These are phyloP conservation scores for Pulveroboletus sp. DNA, from an alignment of 768 basidiomycete genomes.

Conservation along the genomic window DNA sequence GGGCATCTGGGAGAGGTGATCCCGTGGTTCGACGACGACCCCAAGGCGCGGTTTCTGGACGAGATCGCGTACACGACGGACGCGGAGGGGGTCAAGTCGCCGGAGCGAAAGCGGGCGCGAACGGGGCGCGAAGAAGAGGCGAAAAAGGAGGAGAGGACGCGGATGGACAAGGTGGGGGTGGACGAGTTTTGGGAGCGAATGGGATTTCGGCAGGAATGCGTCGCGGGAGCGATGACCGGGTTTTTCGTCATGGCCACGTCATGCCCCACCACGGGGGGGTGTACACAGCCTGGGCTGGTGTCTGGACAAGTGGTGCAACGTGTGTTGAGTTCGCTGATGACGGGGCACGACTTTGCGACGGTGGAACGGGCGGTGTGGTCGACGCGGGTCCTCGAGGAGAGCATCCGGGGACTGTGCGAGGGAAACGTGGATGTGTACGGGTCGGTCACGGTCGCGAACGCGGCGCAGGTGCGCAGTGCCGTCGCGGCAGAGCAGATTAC, in stretches of 20 bases:
- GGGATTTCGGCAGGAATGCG: slow-evolving; percentile 94
- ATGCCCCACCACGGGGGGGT: too few relatives aligned
- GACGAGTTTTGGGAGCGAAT: slow-evolving; percentile 98
- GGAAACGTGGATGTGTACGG: slow-evolving; percentile 71
- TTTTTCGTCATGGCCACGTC: slow-evolving; percentile 77
- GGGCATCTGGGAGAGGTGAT: slow-evolving; percentile 66
- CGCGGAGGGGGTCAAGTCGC: slow-evolving; percentile 56
- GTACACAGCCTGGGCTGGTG: slow-evolving; percentile 47
- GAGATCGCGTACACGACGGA: slow-evolving; percentile 79
- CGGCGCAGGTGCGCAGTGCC: slow-evolving; percentile 29
- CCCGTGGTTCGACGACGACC: slow-evolving; percentile 95
- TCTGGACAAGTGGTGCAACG: slow-evolving; percentile 66
- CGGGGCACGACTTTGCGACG: slow-evolving; percentile 75
- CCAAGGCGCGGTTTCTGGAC: slow-evolving; percentile 90
- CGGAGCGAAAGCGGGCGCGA: slow-evolving; percentile 57
- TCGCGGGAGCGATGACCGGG: slow-evolving; percentile 85
- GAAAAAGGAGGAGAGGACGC: slow-evolving; percentile 26
- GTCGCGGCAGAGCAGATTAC: slow-evolving; percentile 38
- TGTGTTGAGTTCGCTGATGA: slow-evolving; percentile 64
- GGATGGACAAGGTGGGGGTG: slow-evolving; percentile 42
- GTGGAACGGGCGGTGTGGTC: slow-evolving; percentile 60
- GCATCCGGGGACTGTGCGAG: slow-evolving; percentile 71
- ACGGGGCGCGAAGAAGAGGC: slow-evolving; percentile 13
- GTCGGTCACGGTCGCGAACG: slow-evolving; percentile 49
- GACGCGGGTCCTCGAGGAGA: slow-evolving; percentile 67